phyloP scores from a whole-genome alignment of 176 grass and related monocot genomes.

The Oryza australiensis region DNA sequence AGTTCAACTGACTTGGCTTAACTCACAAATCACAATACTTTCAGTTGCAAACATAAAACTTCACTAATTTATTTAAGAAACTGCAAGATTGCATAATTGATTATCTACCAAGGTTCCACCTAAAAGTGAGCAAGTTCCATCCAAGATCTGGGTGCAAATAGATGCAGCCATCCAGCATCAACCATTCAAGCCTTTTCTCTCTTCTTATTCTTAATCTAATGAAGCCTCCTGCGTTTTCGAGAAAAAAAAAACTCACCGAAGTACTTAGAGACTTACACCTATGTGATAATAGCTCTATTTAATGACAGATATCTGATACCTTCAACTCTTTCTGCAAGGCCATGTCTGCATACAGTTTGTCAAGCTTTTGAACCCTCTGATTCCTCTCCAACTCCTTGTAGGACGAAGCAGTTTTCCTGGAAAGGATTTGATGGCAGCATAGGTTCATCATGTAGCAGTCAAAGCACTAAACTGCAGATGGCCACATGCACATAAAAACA shows the following conservation, averaged over 20 bases:
- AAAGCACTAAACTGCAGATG: slow-evolving; percentile 13
- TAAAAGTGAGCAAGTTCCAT: not conserved
- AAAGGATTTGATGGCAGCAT: not conserved
- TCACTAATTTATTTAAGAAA: not conserved
- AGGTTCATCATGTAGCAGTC: slow-evolving; percentile 30
- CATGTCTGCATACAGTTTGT: slow-evolving; percentile 85
- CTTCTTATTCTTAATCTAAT: not conserved
- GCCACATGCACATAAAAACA: no score
- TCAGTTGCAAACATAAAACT: not conserved
- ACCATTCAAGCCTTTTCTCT: not conserved
- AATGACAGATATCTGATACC: slow-evolving; percentile 41
- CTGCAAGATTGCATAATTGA: not conserved
- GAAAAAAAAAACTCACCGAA: not conserved
- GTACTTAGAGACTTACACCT: not conserved
- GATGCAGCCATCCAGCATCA: not conserved
- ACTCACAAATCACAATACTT: not conserved
- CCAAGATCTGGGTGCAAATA: not conserved
- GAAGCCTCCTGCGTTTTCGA: no score
- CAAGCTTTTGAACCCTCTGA: slow-evolving; percentile 66
- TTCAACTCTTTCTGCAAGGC: slow-evolving; percentile 88
- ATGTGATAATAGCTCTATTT: not conserved
- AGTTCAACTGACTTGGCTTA: not conserved
- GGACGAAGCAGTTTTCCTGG: slow-evolving; percentile 62
- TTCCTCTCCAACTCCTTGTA: slow-evolving; percentile 91
- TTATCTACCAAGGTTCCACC: not conserved